These are phyloP conservation scores for Tanacetum coccineum DNA, from an alignment of 129 eudicot species.

Conservation along the genomic window DNA sequence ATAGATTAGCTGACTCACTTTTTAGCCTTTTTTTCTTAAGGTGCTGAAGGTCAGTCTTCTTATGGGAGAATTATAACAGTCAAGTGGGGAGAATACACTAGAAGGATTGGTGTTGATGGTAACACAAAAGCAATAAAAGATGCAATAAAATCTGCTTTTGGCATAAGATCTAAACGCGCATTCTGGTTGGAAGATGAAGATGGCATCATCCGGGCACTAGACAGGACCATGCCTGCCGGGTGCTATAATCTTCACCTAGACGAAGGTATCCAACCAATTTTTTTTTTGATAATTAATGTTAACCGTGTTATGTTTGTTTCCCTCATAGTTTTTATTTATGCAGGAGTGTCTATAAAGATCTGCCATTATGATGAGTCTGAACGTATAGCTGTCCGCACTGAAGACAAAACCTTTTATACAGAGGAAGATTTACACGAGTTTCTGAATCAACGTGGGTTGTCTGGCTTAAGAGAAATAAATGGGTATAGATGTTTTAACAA, in stretches of 20 bases:
- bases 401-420: slow-evolving; percentile 48
- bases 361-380: slow-evolving; percentile 45
- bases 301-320: too few relatives aligned
- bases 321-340: background rate
- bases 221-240: slow-evolving; percentile 45
- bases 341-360: slow-evolving; percentile 46
- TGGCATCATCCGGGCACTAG: slow-evolving; percentile 36
- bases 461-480: slow-evolving; percentile 44
- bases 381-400: slow-evolving; percentile 42
- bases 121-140: slow-evolving; percentile 41
- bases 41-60: slow-evolving; percentile 45
- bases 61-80: slow-evolving; percentile 49
- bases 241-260: slow-evolving; percentile 45
- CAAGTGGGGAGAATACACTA: slow-evolving; percentile 52
- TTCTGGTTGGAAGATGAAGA: slow-evolving; percentile 55
- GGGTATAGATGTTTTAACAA: slow-evolving; percentile 38
- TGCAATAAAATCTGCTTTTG: slow-evolving; percentile 47
- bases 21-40: slow-evolving; percentile 18
- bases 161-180: slow-evolving; percentile 42
- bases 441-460: slow-evolving; percentile 36
- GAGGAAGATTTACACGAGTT: slow-evolving; percentile 46
- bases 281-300: background rate
- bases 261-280: slow-evolving; percentile 31
- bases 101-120: slow-evolving; percentile 50
- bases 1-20: background rate